Conservation (phyloP, 2,329 filamentous ascomycete genomes). For the Pseudogymnoascus sp. region DNA sequence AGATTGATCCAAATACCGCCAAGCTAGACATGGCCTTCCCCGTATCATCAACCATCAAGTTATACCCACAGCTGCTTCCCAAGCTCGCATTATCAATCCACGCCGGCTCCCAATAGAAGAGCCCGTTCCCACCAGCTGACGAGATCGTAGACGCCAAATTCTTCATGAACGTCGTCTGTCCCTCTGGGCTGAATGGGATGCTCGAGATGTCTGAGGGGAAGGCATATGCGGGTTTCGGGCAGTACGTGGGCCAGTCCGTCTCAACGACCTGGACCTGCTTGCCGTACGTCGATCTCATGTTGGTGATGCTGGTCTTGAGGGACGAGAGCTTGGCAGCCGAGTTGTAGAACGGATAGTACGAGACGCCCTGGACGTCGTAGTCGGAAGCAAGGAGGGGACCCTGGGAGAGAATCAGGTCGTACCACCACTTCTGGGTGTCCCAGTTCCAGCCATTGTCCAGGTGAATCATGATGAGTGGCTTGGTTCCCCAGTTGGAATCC, state of each 20-base stretch:
- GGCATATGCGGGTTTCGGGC: constrained; percentile 47
- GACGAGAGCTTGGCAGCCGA: constrained; percentile 49
- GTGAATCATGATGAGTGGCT: constrained; percentile 66
- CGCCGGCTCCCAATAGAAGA: constrained; percentile 70
- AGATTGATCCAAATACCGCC: constrained; percentile 47
- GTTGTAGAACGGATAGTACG: constrained; percentile 68
- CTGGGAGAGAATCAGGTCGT: constrained; percentile 47
- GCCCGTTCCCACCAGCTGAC: constrained; percentile 47
- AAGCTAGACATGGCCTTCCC: constrained; percentile 51
- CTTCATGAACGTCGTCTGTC: constrained; percentile 56
- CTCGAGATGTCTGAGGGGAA: constrained; percentile 54
- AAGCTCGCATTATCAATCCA: constrained; percentile 60
- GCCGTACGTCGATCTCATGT: constrained; percentile 53
- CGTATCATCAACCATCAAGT: constrained; percentile 51
- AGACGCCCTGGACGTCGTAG: constrained; percentile 66
- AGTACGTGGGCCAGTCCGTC: constrained; percentile 62
- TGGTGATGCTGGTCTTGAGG: constrained; percentile 48
- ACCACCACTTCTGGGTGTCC: constrained; percentile 58
- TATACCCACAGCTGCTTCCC: constrained; percentile 59
- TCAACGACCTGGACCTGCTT: constrained; percentile 65
- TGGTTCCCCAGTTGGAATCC: constrained; percentile 48
- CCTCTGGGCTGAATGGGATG: constrained; percentile 56
- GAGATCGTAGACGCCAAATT: constrained; percentile 50
- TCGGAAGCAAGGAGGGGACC: constrained; percentile 46
- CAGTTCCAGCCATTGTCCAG: constrained; percentile 71